Base-by-base conservation (phyloP, 805 yeast genomes). In the Sugiyamaella chiloensis region DNA sequence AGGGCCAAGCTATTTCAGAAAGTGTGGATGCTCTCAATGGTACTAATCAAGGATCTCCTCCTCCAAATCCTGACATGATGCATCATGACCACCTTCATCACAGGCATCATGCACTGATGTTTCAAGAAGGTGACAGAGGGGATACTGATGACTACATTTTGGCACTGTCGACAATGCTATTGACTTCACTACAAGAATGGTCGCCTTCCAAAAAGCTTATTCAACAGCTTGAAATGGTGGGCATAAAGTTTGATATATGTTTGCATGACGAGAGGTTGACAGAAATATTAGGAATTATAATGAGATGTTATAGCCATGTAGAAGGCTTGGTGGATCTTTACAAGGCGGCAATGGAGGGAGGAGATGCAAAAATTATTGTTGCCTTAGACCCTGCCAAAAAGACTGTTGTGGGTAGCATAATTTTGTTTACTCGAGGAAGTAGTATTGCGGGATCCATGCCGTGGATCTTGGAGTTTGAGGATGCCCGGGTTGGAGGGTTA, bases 191-290 rank as follows among this genome's bases (percentile, higher is more conserved):
- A 23, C 60, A 62, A 3, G 60, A 64, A 24, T 79, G 84, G 84
- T 68, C 61, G 51, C 79, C 80, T 4, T 75, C 82, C 2, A 71
- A 74, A 48, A 76, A 76, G 53, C 70, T 79, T 5, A 75, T 78
- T 35, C 64, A 75, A 43, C 81, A 76, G 52, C 67, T 80, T 52
- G 77, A 75, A 66, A 75, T 78, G 47, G 77, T 78, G 32, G 82
- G 83, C 2, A 74, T 79, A 11, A 64, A 78, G 52, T 79, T 80
- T 60, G 81, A 78, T 55, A 68, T 79, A n/a, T 74, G 80, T 55
- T 67, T 63, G 50, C 37, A 46, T 14, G 54, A 59, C 34, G 55
- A 47, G 37, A 51, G 58, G 35, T 44, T 52, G 47, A 40, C 64
- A 2, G 72, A 73, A 52, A 62, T 78, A 35, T 59, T 71, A 53